Evolutionary conservation across 2,329 filamentous ascomycete genomes (phyloP), one percentile per base, ranked within the genome.

Genomic region (Diaporthe ampelina): DNA sequence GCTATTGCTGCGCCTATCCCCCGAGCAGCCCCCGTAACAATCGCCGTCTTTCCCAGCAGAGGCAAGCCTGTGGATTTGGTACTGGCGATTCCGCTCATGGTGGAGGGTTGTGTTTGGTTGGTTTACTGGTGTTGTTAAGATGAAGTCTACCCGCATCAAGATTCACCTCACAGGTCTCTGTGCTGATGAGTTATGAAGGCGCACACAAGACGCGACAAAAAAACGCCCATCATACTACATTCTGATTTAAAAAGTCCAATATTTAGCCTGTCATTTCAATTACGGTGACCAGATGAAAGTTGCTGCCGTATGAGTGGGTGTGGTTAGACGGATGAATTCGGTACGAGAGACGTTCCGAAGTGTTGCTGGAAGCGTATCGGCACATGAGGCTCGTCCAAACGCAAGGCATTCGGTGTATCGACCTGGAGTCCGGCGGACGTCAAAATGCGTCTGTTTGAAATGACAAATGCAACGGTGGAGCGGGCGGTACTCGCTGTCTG

Each of bases 21-120:
- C 19, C 80, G 76, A 9, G 80, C 80, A 21, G 78, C 77, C 9
- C 80, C 80, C 0, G 79, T 81, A 78, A 92, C 90, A 13, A 91
- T 84, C 32, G 79, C 80, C 17, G 78, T 73, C 59, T 81, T 81
- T 17, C 77, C 76, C 81, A 79, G 2, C 83, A 85, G 71, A 35
- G 61, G 73, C 50, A 69, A 69, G 5, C 57, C 57, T 4, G 65
- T 5, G 13, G 8, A 32, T 1, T 52, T 43, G 65, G 29, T 40
- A 19, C 17, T n/a, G 65, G n/a, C 13, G 50, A n/a, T 24, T 10
- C 21, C 32, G n/a, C 29, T 15, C 57, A 59, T 59, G 21, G 35
- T 59, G 57, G 35, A 59, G 21, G n/a, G n/a, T n/a, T n/a, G n/a
- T n/a, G n/a, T n/a, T n/a, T n/a, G 26, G 19, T 40, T 17, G 13